Evolutionary conservation across 257 asterid species (phyloP), one percentile per base, ranked within the genome.

Genomic region (Misopates orontium): DNA sequence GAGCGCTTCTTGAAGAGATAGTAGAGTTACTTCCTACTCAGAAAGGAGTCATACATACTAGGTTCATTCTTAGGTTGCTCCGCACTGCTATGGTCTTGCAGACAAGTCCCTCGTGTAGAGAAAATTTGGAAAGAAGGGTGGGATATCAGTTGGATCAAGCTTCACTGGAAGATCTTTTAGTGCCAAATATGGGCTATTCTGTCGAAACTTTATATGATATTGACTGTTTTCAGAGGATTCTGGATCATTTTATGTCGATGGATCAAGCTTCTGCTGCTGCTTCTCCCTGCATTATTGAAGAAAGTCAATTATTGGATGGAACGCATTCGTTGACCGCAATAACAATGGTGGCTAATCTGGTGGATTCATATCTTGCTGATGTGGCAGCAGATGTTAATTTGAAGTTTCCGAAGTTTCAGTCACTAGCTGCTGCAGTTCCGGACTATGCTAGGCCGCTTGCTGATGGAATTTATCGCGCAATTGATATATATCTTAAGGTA

Each of bases 321-420:
- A 61, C 75, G 0, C 75, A 70, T 9, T 32, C 74, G 10, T 70
- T 67, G 2, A 44, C 78, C 13, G 69, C 77, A 14, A 44, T 72
- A 58, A 66, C 74, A 0, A 50, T 57, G 71, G 90, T 84, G 62
- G 85, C 80, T 31, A 81, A 77, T 75, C 67, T 84, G 7, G 28
- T 84, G 5, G 90, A 84, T 51, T 58, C 60, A 60, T 84, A 81
- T 70, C 75, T 84, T 13, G 87, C 87, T 19, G 90, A 84, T 74
- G 79, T 84, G 58, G 87, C 90, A 1, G 47, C 84, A 1, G 87
- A 84, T 66, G 78, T 56, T 17, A 78, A 79, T 75, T 64, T 84
- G 81, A 81, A 75, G 58, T 23, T 77, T 19, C 73, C 67, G 21
- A 80, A 76, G 20, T 84, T 84, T 62, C 45, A 71, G 53, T 18